phyloP scores from a whole-genome alignment of 2,329 filamentous ascomycete species.

The Aspergillus alliaceus region DNA sequence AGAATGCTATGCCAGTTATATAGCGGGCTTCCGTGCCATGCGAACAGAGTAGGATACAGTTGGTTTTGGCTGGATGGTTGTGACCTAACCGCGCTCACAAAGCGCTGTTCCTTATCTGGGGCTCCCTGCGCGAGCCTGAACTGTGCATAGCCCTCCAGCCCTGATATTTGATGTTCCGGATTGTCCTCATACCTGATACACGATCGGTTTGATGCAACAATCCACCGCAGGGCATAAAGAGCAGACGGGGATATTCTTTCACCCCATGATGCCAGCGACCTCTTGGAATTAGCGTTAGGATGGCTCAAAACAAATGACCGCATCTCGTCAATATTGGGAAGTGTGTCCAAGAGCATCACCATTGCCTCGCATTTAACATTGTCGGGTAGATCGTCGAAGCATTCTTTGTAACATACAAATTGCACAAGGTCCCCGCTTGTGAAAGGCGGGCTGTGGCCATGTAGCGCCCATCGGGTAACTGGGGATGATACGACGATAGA shows the following conservation, averaged over 20 bases:
- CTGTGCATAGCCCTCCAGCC: constrained; percentile 69
- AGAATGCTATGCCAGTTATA: constrained; percentile 89
- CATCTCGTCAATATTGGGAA: constrained; percentile 43
- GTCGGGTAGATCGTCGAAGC: constrained; percentile 41
- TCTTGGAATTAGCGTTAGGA: constrained; percentile 18
- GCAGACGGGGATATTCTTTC: constrained; percentile 64
- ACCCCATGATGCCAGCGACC: constrained; percentile 53
- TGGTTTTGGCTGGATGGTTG: constrained; percentile 38
- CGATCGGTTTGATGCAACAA: constrained; percentile 84
- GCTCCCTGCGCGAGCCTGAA: constrained; percentile 87
- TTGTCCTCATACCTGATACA: constrained; percentile 71
- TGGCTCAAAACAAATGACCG: constrained; percentile 43
- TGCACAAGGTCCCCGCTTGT: constrained; percentile 5
- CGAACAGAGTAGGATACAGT: constrained; percentile 70
- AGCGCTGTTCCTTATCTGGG: constrained; percentile 79
- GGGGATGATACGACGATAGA: constrained; percentile 40
- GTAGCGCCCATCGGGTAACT: constrained; percentile 7
- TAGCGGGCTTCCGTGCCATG: constrained; percentile 79
- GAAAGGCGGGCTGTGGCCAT: background rate
- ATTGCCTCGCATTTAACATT: constrained; percentile 32
- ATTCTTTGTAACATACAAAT: constrained; percentile 34
- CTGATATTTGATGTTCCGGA: constrained; percentile 56
- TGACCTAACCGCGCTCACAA: constrained; percentile 61
- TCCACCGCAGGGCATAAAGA: constrained; percentile 74
- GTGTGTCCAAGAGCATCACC: constrained; percentile 36